Evolutionary conservation across 176 grass and related monocot genomes (phyloP), one percentile per base, ranked within the genome.

Genomic region (Hsuehochloa calcarea): DNA sequence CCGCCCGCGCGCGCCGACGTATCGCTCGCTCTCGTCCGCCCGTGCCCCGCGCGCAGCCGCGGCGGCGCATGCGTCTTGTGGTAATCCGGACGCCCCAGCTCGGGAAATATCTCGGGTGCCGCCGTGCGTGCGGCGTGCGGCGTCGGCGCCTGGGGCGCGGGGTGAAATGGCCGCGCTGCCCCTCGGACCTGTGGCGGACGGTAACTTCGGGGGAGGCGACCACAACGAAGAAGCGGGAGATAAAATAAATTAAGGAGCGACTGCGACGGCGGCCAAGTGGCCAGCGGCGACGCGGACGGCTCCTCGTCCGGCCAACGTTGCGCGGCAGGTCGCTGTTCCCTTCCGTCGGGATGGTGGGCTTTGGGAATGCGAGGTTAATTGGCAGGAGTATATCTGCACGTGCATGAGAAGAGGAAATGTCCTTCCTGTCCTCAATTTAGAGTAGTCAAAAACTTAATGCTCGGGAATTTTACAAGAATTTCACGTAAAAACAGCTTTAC

Each of bases 291-390:
- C 55, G 83, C 63, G 64, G 63, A 70, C 74, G 65, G 63, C 19
- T 78, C 51, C 51, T 61, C 51, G 74, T 70, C 74, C 74, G 65
- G 84, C 22, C 50, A 78, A 76, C 72, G 72, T 77, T 31, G 52
- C 16, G 17, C 51, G 29, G 16, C 8, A 1, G 59, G 60, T 41
- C 35, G 49, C 14, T n/a, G n/a, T 68, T 43, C 46, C 14, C 15
- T 34, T 20, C 71, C 13, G 73, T 54, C 82, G 44, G 5, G n/a
- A 0, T 1, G 2, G 16, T 25, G 67, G 37, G 76, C 1, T 13
- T 14, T 1, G 43, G 44, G 47, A 44, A 56, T 6, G 47, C 55
- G 62, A 15, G 47, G 72, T 34, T 34, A 3, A 34, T 3, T 17
- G 59, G 0, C 14, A 0, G 7, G 31, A 34, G 70, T 7, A 6